Base-by-base conservation (phyloP, 2,329 filamentous ascomycete genomes). In the Fusarium concolor region DNA sequence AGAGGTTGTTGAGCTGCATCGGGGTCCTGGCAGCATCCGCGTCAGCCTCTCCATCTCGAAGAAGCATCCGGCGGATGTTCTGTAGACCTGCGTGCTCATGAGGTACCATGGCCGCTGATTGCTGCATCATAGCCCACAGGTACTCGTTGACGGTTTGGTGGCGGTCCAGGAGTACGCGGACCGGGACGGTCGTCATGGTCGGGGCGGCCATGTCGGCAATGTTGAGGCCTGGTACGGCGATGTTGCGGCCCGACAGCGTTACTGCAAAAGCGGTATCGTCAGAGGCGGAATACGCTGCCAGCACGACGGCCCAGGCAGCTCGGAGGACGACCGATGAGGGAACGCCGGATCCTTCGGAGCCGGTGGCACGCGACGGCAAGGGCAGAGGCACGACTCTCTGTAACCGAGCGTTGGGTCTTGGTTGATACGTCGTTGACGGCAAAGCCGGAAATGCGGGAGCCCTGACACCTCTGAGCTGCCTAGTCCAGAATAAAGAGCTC, bases 1-100 rank as follows among this genome's bases (percentile, higher is more conserved):
- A 53, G 49, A 53, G 49, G 49, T 53, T 53, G 28, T 53, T 53
- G 49, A 53, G 49, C 49, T 53, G 38, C 49, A 53, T 53, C 49
- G 49, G 49, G 39, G 49, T 35, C 39, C 29, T 53, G 38, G 29
- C 49, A 53, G 15, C 49, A 53, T 53, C 49, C 29, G 29, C 20
- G 39, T 35, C 49, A 53, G 28, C 49, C 38, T 53, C 49, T 53
- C 20, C 39, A 28, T 53, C 49, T 53, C 49, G 49, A 53, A 53
- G 49, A 53, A 53, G 49, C 29, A 53, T 53, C 28, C 49, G 49
- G 49, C 49, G 49, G 15, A 53, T 53, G 15, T 53, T 53, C 49
- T 53, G 49, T 20, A 53, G 49, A 43, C 49, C 49, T 37, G 49
- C 49, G 38, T 53, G 49, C 49, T 53, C 49, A 53, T 53, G 49